Evolutionary conservation across 352 stramenopile species (phyloP).

Genomic region (Pythium insidiosum): DNA sequence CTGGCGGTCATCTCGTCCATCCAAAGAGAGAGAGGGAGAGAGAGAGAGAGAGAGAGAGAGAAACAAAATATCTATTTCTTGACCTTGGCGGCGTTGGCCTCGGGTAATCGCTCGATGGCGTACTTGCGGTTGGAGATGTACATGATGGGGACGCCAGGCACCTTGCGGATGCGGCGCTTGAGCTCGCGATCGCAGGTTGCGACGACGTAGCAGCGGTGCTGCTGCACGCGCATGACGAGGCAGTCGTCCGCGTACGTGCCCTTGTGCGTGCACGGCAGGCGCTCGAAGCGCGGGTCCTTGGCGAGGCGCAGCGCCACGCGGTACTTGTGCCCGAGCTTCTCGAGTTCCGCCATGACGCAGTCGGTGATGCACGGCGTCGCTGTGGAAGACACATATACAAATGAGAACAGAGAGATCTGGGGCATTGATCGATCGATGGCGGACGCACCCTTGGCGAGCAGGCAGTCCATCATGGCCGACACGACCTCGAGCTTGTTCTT

Average conservation of each 20-base stretch:
- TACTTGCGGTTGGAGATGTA: constrained; percentile 99
- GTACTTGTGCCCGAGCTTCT: constrained; percentile 99
- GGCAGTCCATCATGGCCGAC: constrained; percentile 99
- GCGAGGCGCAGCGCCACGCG: constrained; percentile 87
- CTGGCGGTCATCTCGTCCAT: no score
- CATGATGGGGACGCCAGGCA: constrained; percentile 99
- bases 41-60: no score
- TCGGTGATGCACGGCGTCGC: constrained; percentile 96
- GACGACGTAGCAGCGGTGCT: constrained; percentile 98
- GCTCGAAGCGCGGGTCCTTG: constrained; percentile 98
- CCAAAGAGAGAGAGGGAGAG: no score
- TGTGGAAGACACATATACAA: constrained; percentile 10
- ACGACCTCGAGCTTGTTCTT: constrained; percentile 99
- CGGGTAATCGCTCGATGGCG: constrained; percentile 98
- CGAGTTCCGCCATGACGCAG: constrained; percentile 99
- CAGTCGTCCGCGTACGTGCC: constrained; percentile 99
- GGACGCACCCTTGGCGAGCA: constrained; percentile 96
- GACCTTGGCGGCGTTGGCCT: constrained; percentile 90
- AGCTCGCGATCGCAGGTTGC: constrained; percentile 99
- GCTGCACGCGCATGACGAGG: constrained; percentile 86
- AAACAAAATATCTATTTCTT: no score
- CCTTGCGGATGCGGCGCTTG: constrained; percentile 98
- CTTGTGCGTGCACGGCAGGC: constrained; percentile 97
- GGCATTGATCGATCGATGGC: background rate
- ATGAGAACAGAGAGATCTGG: background rate